These are phyloP conservation scores for Pyronema omphalodes DNA, from an alignment of 495 filamentous ascomycete genomes.

Conservation along the genomic window DNA sequence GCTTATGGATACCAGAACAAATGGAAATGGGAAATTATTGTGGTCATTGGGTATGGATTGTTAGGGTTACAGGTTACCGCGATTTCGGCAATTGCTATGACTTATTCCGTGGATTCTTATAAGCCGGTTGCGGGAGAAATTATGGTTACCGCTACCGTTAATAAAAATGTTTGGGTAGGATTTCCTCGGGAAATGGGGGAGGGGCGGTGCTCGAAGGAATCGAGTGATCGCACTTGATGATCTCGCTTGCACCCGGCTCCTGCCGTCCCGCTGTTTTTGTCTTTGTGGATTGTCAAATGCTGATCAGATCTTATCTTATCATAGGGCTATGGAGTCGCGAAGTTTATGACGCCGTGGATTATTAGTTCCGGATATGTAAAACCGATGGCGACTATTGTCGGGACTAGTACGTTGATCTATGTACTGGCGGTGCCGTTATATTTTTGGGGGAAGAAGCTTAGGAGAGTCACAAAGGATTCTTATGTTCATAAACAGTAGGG, in stretches of 20 bases:
- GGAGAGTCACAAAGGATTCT: neutral
- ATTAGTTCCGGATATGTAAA: neutral
- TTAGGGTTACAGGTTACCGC: conserved; percentile 38
- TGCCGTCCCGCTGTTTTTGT: too few species aligned
- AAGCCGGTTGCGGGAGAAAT: conserved; percentile 41
- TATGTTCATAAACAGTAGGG: neutral
- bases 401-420: neutral
- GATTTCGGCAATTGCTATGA: conserved; percentile 33
- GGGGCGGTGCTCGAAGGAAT: too few species aligned
- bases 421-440: conserved; percentile 1
- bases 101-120: conserved; percentile 45
- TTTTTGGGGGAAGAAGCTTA: conserved; percentile 3
- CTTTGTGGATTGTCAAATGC: neutral
- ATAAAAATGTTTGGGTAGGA: conserved; percentile 37
- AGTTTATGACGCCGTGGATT: conserved; percentile 1
- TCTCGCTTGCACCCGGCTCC: too few species aligned
- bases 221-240: too few species aligned
- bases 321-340: neutral
- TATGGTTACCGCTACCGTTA: conserved; percentile 41
- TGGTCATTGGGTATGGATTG: conserved; percentile 36
- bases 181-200: too few species aligned
- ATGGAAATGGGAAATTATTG: conserved; percentile 38
- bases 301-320: neutral
- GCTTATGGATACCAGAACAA: conserved; percentile 41
- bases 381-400: neutral